Base-by-base conservation (phyloP, 371 early-diverging fungal species). In the Rhizopus sp. region DNA sequence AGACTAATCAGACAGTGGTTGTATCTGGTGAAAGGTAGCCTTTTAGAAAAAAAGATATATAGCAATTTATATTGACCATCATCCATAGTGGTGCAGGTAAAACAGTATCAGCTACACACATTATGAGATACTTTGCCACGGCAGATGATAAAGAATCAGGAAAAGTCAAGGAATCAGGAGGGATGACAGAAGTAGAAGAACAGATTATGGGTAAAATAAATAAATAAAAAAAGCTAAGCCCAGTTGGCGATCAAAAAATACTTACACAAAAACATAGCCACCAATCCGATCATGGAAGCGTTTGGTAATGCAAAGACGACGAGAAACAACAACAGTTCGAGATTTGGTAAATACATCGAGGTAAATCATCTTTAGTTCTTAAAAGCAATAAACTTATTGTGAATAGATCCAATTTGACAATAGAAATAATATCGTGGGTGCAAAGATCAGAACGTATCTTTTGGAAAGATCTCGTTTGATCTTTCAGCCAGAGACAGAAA, bases 271-370 rank as follows among this genome's bases (percentile, higher is more conserved):
- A 39, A 8, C 39, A 31, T 52, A 77, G 89, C 96, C n/a, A 95
- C 98, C 58, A 98, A 99, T 77, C 97, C 98, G 4, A 93, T 99
- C 61, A 88, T 98, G 78, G 99, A 99, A 84, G 91, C 97, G 17
- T 99, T 99, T 78, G 99, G 99, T 70, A 99, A 99, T 83, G 96
- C 99, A 46, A 98, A 98, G 77, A 99, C 99, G 9, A 92, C 94
- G 1, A 83, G 97, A 68, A 99, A 99, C 78, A 95, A 99, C 77
- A 99, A 99, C 84, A 90, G 91, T 61, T 95, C 96, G 53, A 89
- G 99, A 16, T 99, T 99, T 77, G 99, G 99, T 51, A 99, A 99
- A 85, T 99, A 96, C 79, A 94, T 99, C 53, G 95, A 97, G 69
- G 88, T 82, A 63, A 55, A 29, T 16, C 12, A 42, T 15, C 6